Evolutionary conservation across 2,329 filamentous ascomycete species (phyloP).

Genomic region (Hymenoscyphus repandus): DNA sequence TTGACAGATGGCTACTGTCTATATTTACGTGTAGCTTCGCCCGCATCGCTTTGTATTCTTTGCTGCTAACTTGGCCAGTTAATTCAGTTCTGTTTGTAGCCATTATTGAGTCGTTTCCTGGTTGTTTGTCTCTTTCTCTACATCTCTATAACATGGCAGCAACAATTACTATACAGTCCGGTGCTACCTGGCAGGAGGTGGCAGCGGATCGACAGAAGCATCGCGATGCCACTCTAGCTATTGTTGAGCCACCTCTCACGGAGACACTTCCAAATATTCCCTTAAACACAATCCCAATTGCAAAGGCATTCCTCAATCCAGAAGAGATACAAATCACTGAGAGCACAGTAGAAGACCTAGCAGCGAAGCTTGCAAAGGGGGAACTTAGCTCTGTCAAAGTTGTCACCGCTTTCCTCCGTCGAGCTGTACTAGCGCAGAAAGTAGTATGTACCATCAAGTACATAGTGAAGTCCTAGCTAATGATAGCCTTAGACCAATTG

Average conservation of each 20-base stretch:
- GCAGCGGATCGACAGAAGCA: slow-evolving; percentile 41
- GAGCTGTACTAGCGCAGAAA: slow-evolving; percentile 47
- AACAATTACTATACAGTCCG: slow-evolving; percentile 25
- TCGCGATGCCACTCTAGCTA: slow-evolving; percentile 40
- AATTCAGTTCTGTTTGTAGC: not conserved
- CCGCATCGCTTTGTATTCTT: too few relatives aligned
- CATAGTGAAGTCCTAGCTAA: slow-evolving; percentile 21
- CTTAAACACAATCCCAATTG: slow-evolving; percentile 41
- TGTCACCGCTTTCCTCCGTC: slow-evolving; percentile 45
- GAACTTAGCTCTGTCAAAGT: slow-evolving; percentile 40
- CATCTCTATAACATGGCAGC: slow-evolving; percentile 19
- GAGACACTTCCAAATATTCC: slow-evolving; percentile 34
- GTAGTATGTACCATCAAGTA: slow-evolving; percentile 31
- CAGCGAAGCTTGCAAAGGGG: slow-evolving; percentile 38
- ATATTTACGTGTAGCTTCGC: not conserved
- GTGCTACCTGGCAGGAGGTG: slow-evolving; percentile 42
- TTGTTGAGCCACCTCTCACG: slow-evolving; percentile 36
- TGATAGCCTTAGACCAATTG: slow-evolving; percentile 44
- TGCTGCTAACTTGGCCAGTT: too few relatives aligned
- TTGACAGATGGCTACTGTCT: not conserved
- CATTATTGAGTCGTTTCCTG: not conserved
- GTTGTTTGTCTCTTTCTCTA: not conserved
- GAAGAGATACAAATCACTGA: slow-evolving; percentile 46
- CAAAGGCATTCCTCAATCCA: slow-evolving; percentile 39
- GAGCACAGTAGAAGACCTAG: slow-evolving; percentile 37